phyloP scores from a whole-genome alignment of 2,329 filamentous ascomycete species.

The Aspergillus intermedius region DNA sequence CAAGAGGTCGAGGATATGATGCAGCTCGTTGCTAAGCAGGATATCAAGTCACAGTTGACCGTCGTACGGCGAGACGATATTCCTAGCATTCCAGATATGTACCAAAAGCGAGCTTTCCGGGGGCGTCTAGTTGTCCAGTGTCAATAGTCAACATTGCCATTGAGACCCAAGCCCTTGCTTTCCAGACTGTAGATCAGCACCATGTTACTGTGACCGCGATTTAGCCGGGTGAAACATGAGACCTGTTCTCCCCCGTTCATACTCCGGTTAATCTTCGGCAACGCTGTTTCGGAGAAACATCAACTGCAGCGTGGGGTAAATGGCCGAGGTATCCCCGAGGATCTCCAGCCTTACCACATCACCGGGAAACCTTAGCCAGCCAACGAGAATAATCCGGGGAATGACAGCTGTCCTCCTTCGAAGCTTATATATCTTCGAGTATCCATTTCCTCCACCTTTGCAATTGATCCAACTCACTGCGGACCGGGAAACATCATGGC shows the following conservation, averaged over 20 bases:
- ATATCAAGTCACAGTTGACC: conserved; percentile 3
- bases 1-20: conserved; percentile 6
- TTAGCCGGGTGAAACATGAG: not conserved
- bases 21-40: not conserved
- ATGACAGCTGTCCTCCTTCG: not conserved
- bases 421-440: not conserved
- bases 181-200: not conserved
- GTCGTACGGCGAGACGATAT: conserved; percentile 2
- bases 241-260: not conserved
- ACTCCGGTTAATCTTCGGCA: not conserved
- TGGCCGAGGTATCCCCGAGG: not conserved
- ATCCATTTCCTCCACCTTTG: not conserved
- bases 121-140: conserved; percentile 3
- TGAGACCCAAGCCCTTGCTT: not conserved
- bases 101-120: conserved; percentile 1
- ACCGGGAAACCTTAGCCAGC: not conserved
- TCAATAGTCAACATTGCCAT: not conserved
- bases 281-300: not conserved
- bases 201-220: not conserved
- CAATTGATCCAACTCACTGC: not conserved
- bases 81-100: conserved; percentile 1
- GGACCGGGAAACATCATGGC: conserved; percentile 10
- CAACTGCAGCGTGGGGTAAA: not conserved
- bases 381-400: not conserved
- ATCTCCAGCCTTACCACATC: not conserved